These are phyloP conservation scores for Prunus padus DNA, from an alignment of 306 rosid species.

Conservation along the genomic window DNA sequence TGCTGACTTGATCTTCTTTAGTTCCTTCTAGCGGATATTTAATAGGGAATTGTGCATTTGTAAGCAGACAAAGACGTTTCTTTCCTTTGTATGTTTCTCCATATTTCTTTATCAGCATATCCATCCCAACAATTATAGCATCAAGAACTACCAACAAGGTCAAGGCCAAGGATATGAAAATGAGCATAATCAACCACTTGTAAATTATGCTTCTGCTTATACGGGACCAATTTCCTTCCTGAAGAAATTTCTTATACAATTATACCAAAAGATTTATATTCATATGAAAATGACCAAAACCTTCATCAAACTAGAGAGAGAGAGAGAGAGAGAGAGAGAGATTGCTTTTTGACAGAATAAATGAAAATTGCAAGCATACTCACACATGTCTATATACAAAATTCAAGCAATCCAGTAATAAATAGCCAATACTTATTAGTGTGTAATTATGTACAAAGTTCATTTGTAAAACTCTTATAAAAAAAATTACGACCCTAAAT, in stretches of 20 bases:
- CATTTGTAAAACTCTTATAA: neutral
- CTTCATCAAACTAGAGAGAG: neutral
- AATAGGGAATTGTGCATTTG: slow-evolving; percentile 69
- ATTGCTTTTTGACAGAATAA: neutral
- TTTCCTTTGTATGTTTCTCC: slow-evolving; percentile 70
- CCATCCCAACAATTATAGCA: slow-evolving; percentile 90
- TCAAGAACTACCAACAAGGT: slow-evolving; percentile 77
- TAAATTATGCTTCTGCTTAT: neutral
- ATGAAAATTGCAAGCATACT: neutral
- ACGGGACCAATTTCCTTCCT: slow-evolving; percentile 18
- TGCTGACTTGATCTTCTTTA: slow-evolving; percentile 76
- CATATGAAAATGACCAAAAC: neutral
- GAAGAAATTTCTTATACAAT: slow-evolving; percentile 12
- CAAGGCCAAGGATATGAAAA: slow-evolving; percentile 48
- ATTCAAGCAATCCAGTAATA: neutral
- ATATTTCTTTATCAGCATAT: slow-evolving; percentile 82
- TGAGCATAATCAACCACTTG: slow-evolving; percentile 6
- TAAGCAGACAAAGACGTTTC: slow-evolving; percentile 76
- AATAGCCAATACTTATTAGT: neutral
- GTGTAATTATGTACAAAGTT: neutral
- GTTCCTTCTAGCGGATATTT: slow-evolving; percentile 75
- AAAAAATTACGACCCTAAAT: neutral
- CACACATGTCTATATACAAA: neutral
- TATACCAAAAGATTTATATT: slow-evolving; percentile 1
- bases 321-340: neutral